Percentiles rank a stretch among this genome's conserved stretches.
phyloP scores from a whole-genome alignment of 805 yeast genomes.

The Cyberlindnera maclurae region DNA sequence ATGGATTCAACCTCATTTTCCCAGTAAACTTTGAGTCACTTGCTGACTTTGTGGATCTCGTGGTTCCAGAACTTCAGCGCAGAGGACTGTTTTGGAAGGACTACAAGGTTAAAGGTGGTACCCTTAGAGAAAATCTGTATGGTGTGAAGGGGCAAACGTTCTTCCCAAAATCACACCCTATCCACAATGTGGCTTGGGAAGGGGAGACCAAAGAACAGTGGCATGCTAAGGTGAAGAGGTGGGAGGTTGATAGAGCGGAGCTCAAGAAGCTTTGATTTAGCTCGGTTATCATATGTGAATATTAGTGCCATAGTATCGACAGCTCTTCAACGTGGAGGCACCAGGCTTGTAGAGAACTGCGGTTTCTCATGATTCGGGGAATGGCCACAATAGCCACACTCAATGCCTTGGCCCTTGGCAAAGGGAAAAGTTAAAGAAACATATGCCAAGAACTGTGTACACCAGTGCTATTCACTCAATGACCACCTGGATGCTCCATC shows the following conservation, averaged over 20 bases:
- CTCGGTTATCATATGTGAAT: too few species aligned
- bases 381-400: too few species aligned
- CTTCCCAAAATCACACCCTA: constrained; percentile 19
- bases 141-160: constrained; percentile 22
- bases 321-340: too few species aligned
- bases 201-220: constrained; percentile 2
- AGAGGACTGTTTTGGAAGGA: constrained; percentile 32
- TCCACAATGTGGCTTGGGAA: constrained; percentile 12
- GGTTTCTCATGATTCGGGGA: too few species aligned
- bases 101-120: constrained; percentile 31
- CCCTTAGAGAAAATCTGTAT: constrained; percentile 30
- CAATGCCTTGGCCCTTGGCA: too few species aligned
- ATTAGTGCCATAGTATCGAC: too few species aligned
- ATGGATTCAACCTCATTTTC: constrained; percentile 36
- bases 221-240: not conserved
- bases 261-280: not conserved
- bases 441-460: too few species aligned
- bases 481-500: too few species aligned
- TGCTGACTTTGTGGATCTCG: constrained; percentile 30
- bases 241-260: not conserved
- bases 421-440: too few species aligned
- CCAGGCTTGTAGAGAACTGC: too few species aligned
- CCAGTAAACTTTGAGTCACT: constrained; percentile 31
- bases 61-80: constrained; percentile 30
- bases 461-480: too few species aligned